Evolutionary conservation across 768 basidiomycete genomes (phyloP), one percentile per base, ranked within the genome.

Genomic region (Pisolithus tinctorius): DNA sequence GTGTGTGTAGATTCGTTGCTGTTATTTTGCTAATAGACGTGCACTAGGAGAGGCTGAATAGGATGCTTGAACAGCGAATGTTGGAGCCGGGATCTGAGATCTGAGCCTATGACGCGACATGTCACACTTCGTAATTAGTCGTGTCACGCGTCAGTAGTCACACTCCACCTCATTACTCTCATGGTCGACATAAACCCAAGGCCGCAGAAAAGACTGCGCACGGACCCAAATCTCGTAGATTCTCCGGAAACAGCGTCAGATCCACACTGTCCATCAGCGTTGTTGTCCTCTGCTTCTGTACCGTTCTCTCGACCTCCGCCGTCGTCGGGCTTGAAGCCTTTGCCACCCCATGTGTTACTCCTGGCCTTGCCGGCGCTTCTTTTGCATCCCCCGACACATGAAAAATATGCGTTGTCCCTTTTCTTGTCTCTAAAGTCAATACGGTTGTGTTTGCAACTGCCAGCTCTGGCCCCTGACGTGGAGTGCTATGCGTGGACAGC

Each of bases 401-500:
- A 63, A 14, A 61, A 71, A 27, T 80, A 89, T 60, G 57, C 74
- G 0, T 68, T 74, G 7, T 81, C 85, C 0, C 70, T 88, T 1
- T 71, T 70, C 23, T 57, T 86, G 4, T 83, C 86, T 0, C 61
- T 81, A 1, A 63, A 72, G 42, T 79, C 87, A 0, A 60, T 88
- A 9, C 67, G 78, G 41, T 75, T 72, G 56, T 86, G 83, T 62
- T 71, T 87, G 11, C 57, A 67, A 0, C 55, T 81, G 0, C 69
- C 71, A 3, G 70, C 73, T 11, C 69, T 88, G 1, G 76, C 80
- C 5, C 74, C 76, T 5, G 76, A 78, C 47, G 63, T 82, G 8
- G 86, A 88, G 58, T 88, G 85, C 60, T 71, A 81, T 7, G 85
- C 85, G 1, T 88, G n/a, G n/a, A n/a, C n/a, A n/a, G n/a, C n/a